Conservation (phyloP, 1,284 basidiomycete species). For the Clitocybe nebularis region DNA sequence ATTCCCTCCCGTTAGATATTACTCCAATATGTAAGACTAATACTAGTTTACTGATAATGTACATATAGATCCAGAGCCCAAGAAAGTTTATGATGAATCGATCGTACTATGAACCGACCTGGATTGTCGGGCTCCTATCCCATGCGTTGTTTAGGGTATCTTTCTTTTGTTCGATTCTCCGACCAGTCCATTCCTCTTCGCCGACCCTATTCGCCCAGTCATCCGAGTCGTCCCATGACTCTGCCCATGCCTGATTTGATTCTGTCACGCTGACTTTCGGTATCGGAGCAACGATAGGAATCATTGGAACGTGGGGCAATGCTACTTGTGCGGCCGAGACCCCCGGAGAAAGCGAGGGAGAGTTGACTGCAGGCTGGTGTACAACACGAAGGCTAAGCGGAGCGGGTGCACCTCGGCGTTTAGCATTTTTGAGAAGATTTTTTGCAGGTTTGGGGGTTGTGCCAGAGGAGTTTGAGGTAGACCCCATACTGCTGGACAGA, state of each 20-base stretch:
- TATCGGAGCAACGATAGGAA: slow-evolving; percentile 11
- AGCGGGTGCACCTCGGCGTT: slow-evolving; percentile 39
- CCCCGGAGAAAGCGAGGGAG: slow-evolving; percentile 15
- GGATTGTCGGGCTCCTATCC: slow-evolving; percentile 9
- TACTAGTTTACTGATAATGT: slow-evolving; percentile 5
- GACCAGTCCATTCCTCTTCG: slow-evolving; percentile 47
- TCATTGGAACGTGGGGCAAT: slow-evolving; percentile 3
- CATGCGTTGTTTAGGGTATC: slow-evolving; percentile 15
- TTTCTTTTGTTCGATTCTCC: slow-evolving; percentile 36
- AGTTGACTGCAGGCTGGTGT: slow-evolving; percentile 30
- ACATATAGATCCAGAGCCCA: slow-evolving; percentile 1
- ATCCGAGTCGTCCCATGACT: slow-evolving; percentile 50
- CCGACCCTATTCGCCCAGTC: slow-evolving; percentile 51
- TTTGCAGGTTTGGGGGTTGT: slow-evolving; percentile 29
- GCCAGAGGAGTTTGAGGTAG: slow-evolving; percentile 24
- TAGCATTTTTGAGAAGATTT: slow-evolving; percentile 34
- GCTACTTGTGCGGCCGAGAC: slow-evolving; percentile 12
- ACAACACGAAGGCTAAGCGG: slow-evolving; percentile 33
- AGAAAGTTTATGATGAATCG: neutral
- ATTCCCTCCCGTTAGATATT: no score
- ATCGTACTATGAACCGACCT: slow-evolving; percentile 11
- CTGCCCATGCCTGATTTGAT: slow-evolving; percentile 37
- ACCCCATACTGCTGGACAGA: slow-evolving; percentile 37
- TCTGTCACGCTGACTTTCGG: slow-evolving; percentile 13
- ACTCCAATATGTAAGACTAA: neutral